These are phyloP conservation scores for Coemansia sp. DNA, from an alignment of 192 early-diverging fungal species.

Conservation along the genomic window DNA sequence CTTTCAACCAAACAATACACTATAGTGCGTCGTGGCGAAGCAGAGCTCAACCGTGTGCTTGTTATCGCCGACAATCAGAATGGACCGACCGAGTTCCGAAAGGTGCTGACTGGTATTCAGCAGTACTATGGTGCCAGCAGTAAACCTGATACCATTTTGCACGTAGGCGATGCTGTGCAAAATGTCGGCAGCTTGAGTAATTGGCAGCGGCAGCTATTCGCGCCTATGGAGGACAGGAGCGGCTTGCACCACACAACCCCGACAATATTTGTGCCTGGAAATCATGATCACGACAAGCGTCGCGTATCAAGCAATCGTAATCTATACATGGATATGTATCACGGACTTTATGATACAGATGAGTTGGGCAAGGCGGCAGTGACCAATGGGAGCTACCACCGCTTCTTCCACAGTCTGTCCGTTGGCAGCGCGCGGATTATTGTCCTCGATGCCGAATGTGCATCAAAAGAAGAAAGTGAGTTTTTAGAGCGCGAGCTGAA, in stretches of 20 bases:
- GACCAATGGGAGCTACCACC: conserved; percentile 34
- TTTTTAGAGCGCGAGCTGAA: conserved; percentile 63
- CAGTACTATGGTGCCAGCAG: conserved; percentile 11
- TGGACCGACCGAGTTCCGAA: conserved; percentile 26
- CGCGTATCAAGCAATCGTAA: conserved; percentile 55
- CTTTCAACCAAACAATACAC: conserved; percentile 21
- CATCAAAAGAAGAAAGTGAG: conserved; percentile 58
- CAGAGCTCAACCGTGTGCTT: conserved; percentile 15
- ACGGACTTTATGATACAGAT: conserved; percentile 28
- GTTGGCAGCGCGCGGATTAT: conserved; percentile 65
- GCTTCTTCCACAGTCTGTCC: conserved; percentile 41
- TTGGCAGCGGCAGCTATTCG: conserved; percentile 71
- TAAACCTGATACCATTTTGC: conserved; percentile 57
- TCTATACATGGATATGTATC: conserved; percentile 47
- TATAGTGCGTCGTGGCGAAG: conserved; percentile 11
- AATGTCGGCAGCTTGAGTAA: conserved; percentile 57
- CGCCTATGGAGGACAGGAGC: conserved; percentile 60
- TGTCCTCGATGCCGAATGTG: conserved; percentile 68
- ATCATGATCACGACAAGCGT: conserved; percentile 68
- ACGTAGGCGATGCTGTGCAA: conserved; percentile 73
- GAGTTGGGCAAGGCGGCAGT: conserved; percentile 13
- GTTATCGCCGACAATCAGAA: conserved; percentile 52
- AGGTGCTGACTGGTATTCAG: conserved; percentile 12
- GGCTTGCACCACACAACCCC: conserved; percentile 59
- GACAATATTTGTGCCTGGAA: conserved; percentile 71